phyloP scores from a whole-genome alignment of 1,284 basidiomycete genomes.

The Ustilago esculenta region DNA sequence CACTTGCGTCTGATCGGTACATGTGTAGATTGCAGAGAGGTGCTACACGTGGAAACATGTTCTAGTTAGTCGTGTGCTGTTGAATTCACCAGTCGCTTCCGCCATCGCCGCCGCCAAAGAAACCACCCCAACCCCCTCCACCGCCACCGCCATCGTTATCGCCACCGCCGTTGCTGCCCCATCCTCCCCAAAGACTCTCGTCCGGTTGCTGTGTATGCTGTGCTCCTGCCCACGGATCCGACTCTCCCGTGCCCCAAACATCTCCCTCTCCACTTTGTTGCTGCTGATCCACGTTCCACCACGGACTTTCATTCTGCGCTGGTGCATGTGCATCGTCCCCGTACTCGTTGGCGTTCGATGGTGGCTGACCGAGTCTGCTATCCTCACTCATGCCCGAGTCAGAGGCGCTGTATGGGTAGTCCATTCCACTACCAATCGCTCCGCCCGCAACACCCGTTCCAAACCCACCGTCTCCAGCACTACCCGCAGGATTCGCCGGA shows the following conservation, averaged over 20 bases:
- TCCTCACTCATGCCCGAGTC: conserved; percentile 35
- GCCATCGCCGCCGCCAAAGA: conserved; percentile 38
- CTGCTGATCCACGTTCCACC: conserved; percentile 32
- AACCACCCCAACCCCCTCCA: conserved; percentile 41
- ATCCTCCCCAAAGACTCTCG: conserved; percentile 14
- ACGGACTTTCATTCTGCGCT: conserved; percentile 20
- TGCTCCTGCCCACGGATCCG: conserved; percentile 45
- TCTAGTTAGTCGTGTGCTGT: too few relatives aligned
- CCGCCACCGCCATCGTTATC: conserved; percentile 17
- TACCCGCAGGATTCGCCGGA: conserved; percentile 2
- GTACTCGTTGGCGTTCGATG: conserved; percentile 16
- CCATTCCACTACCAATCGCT: conserved; percentile 28
- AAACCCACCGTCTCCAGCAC: conserved; percentile 22
- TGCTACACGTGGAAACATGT: too few relatives aligned
- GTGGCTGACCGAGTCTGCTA: conserved; percentile 21
- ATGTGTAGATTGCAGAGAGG: too few relatives aligned
- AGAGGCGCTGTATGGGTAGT: conserved; percentile 30
- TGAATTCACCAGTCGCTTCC: conserved; percentile 15
- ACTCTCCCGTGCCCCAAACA: conserved; percentile 32
- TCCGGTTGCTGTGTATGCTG: conserved; percentile 20
- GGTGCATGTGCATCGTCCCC: conserved; percentile 1
- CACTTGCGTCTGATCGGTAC: too few relatives aligned
- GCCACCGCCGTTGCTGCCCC: conserved; percentile 21
- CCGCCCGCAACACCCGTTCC: conserved; percentile 31
- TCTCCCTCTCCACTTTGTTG: conserved; percentile 19